Percentiles rank a stretch among this genome's conserved stretches.
These are phyloP conservation scores for Agaricus subrufescens DNA, from an alignment of 768 basidiomycete genomes.

Conservation along the genomic window DNA sequence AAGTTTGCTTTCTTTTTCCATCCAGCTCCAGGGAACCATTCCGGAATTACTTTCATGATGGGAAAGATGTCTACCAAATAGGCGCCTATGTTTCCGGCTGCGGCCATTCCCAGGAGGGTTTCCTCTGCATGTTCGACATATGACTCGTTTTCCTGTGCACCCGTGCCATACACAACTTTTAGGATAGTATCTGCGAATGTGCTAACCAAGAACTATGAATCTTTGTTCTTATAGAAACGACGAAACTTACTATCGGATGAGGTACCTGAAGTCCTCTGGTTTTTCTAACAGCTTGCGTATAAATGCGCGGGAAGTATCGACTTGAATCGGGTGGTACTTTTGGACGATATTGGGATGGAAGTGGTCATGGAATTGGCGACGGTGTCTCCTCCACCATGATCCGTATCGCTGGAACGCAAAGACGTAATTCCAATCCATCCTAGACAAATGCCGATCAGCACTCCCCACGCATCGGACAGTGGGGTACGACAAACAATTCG, in stretches of 20 bases:
- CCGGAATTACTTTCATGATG: constrained; percentile 29
- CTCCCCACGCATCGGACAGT: not conserved
- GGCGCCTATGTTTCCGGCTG: constrained; percentile 24
- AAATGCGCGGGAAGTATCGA: not conserved
- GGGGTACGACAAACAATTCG: constrained; percentile 1
- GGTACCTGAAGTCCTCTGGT: constrained; percentile 19
- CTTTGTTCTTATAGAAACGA: not conserved
- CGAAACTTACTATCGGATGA: constrained; percentile 36
- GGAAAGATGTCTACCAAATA: constrained; percentile 31
- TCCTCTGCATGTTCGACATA: constrained; percentile 27
- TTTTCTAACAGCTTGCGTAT: not conserved
- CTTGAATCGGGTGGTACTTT: constrained; percentile 2
- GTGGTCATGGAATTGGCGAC: constrained; percentile 6
- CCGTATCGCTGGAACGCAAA: constrained; percentile 6
- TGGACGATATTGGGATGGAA: constrained; percentile 9
- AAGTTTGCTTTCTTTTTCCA: constrained; percentile 30
- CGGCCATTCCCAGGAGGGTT: constrained; percentile 20
- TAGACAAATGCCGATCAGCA: not conserved
- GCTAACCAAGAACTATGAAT: constrained; percentile 16
- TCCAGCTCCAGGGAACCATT: constrained; percentile 32
- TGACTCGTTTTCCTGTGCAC: constrained; percentile 25
- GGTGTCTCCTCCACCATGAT: constrained; percentile 8
- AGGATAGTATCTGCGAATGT: constrained; percentile 30
- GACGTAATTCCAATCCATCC: constrained; percentile 5
- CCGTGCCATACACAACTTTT: constrained; percentile 27